A percentile compares a stretch with the other conserved stretches of the same genome.
Evolutionary conservation across 495 filamentous ascomycete genomes (phyloP).

Genomic region (Daldinia decipiens): DNA sequence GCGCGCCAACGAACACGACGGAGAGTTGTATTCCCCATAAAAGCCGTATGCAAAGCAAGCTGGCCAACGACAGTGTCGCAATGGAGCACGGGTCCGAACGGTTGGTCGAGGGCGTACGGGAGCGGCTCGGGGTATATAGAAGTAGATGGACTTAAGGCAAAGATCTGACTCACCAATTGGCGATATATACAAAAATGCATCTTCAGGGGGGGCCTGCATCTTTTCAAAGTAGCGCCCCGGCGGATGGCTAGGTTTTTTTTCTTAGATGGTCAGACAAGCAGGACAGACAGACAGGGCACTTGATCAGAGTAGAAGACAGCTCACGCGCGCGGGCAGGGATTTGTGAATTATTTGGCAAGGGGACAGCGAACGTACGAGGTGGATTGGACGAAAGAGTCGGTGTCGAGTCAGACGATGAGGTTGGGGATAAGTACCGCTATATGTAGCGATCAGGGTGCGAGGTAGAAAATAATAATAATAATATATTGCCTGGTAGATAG

Average conservation of each 20-base stretch:
- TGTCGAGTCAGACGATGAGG: constrained; percentile 42
- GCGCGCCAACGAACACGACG: constrained; percentile 38
- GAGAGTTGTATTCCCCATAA: constrained; percentile 44
- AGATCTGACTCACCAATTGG: constrained; percentile 61
- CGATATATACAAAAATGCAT: constrained; percentile 57
- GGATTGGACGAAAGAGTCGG: constrained; percentile 38
- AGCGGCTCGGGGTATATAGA: constrained; percentile 30
- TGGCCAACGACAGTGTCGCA: constrained; percentile 53
- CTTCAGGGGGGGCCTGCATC: constrained; percentile 58
- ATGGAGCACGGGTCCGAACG: constrained; percentile 57
- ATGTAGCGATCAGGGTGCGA: background rate
- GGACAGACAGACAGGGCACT: constrained; percentile 20
- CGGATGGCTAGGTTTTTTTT: constrained; percentile 30
- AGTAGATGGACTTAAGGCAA: constrained; percentile 38
- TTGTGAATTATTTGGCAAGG: constrained; percentile 5
- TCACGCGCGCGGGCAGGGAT: constrained; percentile 35
- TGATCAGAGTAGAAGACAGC: constrained; percentile 24
- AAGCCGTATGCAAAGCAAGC: constrained; percentile 41
- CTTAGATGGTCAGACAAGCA: constrained; percentile 33
- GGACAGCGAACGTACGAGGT: constrained; percentile 24
- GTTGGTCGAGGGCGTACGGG: constrained; percentile 53
- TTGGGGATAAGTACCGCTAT: constrained; percentile 6
- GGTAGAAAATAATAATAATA: no score
- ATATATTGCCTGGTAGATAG: no score
- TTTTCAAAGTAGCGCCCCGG: constrained; percentile 26